A percentile compares a stretch with the other conserved stretches of the same genome.
Conservation (phyloP, 2,329 filamentous ascomycete species). For the Fusarium austroafricanum region DNA sequence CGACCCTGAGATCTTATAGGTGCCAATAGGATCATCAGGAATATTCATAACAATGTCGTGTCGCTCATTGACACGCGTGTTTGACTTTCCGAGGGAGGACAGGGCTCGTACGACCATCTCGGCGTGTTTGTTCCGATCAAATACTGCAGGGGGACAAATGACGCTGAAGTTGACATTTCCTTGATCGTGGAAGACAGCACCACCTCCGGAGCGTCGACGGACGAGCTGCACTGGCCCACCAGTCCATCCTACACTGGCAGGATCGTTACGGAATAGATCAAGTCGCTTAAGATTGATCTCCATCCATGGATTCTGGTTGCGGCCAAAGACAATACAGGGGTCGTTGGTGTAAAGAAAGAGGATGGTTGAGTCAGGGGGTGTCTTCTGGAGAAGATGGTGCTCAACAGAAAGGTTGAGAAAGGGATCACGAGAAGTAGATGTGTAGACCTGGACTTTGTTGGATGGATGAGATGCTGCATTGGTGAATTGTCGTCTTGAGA, state of each 20-base stretch:
- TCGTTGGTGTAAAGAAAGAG: conserved; percentile 90
- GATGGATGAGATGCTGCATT: conserved; percentile 56
- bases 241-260: conserved; percentile 42
- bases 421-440: conserved; percentile 76
- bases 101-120: conserved; percentile 93
- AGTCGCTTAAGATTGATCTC: conserved; percentile 82
- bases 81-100: conserved; percentile 65
- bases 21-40: conserved; percentile 39
- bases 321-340: conserved; percentile 89
- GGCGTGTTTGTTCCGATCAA: conserved; percentile 88
- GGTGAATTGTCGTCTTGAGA: conserved; percentile 49
- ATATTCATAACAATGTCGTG: conserved; percentile 89
- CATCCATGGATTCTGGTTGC: conserved; percentile 98
- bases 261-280: conserved; percentile 37
- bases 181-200: conserved; percentile 91
- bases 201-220: conserved; percentile 86
- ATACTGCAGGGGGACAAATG: conserved; percentile 79
- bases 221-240: conserved; percentile 69
- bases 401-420: conserved; percentile 95
- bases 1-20: conserved; percentile 89
- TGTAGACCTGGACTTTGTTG: conserved; percentile 73
- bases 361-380: conserved; percentile 76
- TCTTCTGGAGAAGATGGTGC: conserved; percentile 84
- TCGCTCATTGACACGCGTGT: conserved; percentile 83
- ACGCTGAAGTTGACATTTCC: conserved; percentile 97